These are phyloP conservation scores for Collybia sp. DNA, from an alignment of 768 basidiomycete species.

Conservation along the genomic window DNA sequence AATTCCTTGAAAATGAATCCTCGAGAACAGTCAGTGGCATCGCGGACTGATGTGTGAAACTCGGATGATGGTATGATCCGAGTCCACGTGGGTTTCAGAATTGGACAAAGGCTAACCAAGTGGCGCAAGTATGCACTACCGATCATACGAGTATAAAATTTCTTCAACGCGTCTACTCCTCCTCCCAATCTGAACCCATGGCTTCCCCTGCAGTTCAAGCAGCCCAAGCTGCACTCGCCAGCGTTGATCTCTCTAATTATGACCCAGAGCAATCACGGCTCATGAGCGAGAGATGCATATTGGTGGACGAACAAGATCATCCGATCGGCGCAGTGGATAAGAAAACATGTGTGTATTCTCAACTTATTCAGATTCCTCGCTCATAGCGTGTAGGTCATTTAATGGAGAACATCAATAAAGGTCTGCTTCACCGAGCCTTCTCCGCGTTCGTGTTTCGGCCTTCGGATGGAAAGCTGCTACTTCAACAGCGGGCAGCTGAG, in stretches of 20 bases:
- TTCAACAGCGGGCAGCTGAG: constrained; percentile 94
- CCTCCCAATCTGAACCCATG: constrained; percentile 26
- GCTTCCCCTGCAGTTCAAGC: constrained; percentile 59
- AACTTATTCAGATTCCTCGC: neutral
- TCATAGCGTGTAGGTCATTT: constrained; percentile 68
- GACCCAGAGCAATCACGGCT: constrained; percentile 90
- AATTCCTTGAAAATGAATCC: too few relatives aligned
- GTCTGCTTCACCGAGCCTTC: constrained; percentile 95
- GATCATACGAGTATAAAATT: too few relatives aligned
- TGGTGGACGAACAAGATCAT: constrained; percentile 84
- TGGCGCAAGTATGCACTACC: too few relatives aligned
- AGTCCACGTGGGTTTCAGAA: too few relatives aligned
- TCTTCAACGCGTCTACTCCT: neutral
- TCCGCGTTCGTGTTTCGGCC: constrained; percentile 97
- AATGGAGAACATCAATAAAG: constrained; percentile 94
- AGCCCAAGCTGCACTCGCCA: constrained; percentile 61
- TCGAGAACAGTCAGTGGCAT: too few relatives aligned
- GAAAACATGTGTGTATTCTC: constrained; percentile 77
- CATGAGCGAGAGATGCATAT: constrained; percentile 95
- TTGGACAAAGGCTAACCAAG: too few relatives aligned
- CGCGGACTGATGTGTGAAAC: too few relatives aligned
- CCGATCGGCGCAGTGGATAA: constrained; percentile 88
- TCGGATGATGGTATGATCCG: too few relatives aligned
- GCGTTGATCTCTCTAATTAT: constrained; percentile 77
- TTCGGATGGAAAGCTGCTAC: constrained; percentile 84